Evolutionary conservation across 2,329 filamentous ascomycete species (phyloP).

Genomic region (Eutypa lata): DNA sequence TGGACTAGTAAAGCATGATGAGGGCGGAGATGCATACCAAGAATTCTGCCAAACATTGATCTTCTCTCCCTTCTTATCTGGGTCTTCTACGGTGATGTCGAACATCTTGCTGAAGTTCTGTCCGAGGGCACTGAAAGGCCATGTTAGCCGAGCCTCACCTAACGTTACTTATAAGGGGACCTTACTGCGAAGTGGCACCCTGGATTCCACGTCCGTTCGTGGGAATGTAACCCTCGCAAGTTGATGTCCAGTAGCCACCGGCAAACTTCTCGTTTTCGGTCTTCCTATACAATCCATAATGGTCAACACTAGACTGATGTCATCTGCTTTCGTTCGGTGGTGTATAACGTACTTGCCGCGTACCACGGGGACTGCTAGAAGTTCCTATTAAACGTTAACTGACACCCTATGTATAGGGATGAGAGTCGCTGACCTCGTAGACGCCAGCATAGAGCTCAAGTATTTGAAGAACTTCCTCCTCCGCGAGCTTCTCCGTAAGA

Average conservation of each 20-base stretch:
- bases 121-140: conserved; percentile 53
- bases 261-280: conserved; percentile 99
- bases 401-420: background rate
- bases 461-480: conserved; percentile 85
- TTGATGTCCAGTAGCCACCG: conserved; percentile 93
- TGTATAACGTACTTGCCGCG: conserved; percentile 55
- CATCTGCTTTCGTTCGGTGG: background rate
- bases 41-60: conserved; percentile 97
- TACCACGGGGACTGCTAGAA: conserved; percentile 92
- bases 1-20: background rate
- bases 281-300: conserved; percentile 48
- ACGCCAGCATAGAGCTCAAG: conserved; percentile 88
- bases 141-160: conserved; percentile 1
- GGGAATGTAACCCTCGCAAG: conserved; percentile 94
- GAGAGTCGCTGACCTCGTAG: conserved; percentile 56
- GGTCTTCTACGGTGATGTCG: conserved; percentile 94
- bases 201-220: conserved; percentile 95
- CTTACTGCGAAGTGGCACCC: conserved; percentile 86
- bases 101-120: conserved; percentile 99
- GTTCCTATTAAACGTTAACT: conserved; percentile 42
- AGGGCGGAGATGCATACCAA: conserved; percentile 43
- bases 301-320: background rate
- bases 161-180: background rate
- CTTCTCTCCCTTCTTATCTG: conserved; percentile 73
- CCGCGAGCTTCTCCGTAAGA: conserved; percentile 76